phyloP scores from a whole-genome alignment of 495 filamentous ascomycete genomes.

The Aspergillus mulundensis region DNA sequence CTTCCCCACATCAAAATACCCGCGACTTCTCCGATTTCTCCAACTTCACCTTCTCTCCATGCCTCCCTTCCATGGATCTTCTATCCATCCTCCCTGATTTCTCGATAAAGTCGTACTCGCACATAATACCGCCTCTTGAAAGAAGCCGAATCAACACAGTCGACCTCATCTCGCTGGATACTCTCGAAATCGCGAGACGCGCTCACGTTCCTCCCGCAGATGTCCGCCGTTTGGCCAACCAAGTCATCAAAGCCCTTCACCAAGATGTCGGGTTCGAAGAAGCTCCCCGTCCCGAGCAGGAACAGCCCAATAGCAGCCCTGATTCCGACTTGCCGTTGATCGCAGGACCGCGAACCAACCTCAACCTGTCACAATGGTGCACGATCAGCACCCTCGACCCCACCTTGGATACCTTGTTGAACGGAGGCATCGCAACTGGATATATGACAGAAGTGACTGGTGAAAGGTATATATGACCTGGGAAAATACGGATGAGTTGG shows the following conservation, averaged over 20 bases:
- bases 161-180: constrained; percentile 83
- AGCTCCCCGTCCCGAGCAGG: constrained; percentile 12
- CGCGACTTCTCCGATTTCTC: background rate
- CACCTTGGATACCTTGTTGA: constrained; percentile 66
- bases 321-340: constrained; percentile 15
- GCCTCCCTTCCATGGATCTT: constrained; percentile 64
- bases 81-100: constrained; percentile 77
- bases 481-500: background rate
- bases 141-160: constrained; percentile 66
- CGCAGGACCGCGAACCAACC: constrained; percentile 24
- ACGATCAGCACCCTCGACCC: constrained; percentile 79
- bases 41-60: background rate
- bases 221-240: constrained; percentile 62
- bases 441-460: constrained; percentile 89
- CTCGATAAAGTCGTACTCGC: constrained; percentile 59
- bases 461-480: constrained; percentile 58
- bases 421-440: constrained; percentile 79
- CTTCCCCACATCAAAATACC: too few relatives aligned
- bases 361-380: constrained; percentile 44
- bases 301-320: constrained; percentile 27
- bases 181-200: constrained; percentile 78
- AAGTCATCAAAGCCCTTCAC: constrained; percentile 64
- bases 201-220: constrained; percentile 78
- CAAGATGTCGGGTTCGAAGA: constrained; percentile 52
- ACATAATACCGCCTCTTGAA: constrained; percentile 78